phyloP scores from a whole-genome alignment of 2,329 filamentous ascomycete species.

The Pseudogymnoascus sp. region DNA sequence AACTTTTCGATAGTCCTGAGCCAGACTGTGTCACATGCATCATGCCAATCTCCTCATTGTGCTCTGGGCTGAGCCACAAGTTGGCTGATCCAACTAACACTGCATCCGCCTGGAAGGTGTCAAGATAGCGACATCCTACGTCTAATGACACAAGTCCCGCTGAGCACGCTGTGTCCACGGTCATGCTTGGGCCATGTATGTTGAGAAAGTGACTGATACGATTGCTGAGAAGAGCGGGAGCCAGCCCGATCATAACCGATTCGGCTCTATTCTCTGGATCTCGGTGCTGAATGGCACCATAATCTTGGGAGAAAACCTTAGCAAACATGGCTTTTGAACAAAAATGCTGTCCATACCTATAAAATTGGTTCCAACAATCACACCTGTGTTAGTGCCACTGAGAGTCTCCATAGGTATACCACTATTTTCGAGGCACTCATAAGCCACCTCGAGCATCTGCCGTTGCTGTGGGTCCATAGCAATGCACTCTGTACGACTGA shows the following conservation, averaged over 20 bases:
- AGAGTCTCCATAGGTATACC: conserved; percentile 29
- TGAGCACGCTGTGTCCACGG: conserved; percentile 21
- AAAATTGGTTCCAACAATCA: conserved; percentile 25
- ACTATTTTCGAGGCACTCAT: conserved; percentile 24
- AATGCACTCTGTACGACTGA: neutral
- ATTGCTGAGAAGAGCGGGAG: conserved; percentile 19
- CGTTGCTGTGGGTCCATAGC: conserved; percentile 24
- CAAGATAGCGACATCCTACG: conserved; percentile 14
- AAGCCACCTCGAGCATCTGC: conserved; percentile 18
- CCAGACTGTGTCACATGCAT: conserved; percentile 35
- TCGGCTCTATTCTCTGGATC: neutral
- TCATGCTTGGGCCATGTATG: conserved; percentile 27
- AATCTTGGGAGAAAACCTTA: neutral
- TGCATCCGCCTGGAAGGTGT: neutral
- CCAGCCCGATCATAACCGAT: neutral
- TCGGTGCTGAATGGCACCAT: conserved; percentile 25
- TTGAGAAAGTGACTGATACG: conserved; percentile 47
- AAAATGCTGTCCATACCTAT: conserved; percentile 24
- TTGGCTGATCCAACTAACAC: conserved; percentile 30
- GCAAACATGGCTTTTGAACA: neutral
- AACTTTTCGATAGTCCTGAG: conserved; percentile 24
- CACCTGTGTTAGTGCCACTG: conserved; percentile 25
- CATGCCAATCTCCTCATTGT: neutral
- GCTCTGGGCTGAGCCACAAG: conserved; percentile 17
- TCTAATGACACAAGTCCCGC: conserved; percentile 26